Evolutionary conservation across 257 asterid genomes (phyloP).

Genomic region (Capsicum chinense): DNA sequence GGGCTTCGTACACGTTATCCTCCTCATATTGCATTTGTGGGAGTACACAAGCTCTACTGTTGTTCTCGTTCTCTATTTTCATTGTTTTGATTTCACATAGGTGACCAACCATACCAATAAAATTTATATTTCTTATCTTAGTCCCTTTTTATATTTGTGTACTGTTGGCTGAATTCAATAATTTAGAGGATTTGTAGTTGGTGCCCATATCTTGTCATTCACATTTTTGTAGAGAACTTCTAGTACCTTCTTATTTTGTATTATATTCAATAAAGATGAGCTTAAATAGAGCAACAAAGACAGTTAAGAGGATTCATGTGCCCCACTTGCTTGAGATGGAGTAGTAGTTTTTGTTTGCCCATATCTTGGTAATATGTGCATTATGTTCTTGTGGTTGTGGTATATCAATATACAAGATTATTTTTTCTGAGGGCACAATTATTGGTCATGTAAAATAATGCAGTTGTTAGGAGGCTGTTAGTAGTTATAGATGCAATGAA

Average conservation of each 20-base stretch:
- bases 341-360: not conserved
- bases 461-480: not conserved
- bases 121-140: not conserved
- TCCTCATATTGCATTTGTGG: no score
- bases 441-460: not conserved
- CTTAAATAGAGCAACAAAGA: not conserved
- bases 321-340: not conserved
- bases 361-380: not conserved
- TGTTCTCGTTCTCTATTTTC: not conserved
- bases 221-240: not conserved
- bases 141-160: not conserved
- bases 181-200: not conserved
- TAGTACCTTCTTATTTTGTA: not conserved
- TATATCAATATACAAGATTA: not conserved
- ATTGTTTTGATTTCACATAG: constrained; percentile 12
- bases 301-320: not conserved
- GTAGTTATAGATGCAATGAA: not conserved
- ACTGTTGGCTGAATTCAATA: not conserved
- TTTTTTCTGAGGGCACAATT: not conserved
- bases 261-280: not conserved
- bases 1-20: no score
- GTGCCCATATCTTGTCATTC: not conserved
- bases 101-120: constrained; percentile 4
- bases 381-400: not conserved
- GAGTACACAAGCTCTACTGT: no score